Evolutionary conservation across 2,329 filamentous ascomycete species (phyloP), one percentile per base, ranked within the genome.

Genomic region (Fusarium illudens): DNA sequence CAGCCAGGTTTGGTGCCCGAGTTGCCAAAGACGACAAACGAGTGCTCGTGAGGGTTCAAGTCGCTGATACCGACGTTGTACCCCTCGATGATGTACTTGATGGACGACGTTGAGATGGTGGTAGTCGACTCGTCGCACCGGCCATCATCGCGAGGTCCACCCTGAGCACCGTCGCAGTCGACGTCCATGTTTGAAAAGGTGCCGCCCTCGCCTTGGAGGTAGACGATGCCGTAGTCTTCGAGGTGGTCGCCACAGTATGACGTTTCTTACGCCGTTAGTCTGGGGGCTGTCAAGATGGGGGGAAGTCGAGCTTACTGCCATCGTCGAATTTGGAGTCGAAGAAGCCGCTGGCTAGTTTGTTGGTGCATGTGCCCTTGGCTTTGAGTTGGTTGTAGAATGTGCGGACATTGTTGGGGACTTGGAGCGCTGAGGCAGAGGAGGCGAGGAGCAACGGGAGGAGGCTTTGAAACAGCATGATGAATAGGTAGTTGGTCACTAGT

Each of bases 21-120:
- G 69, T 87, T 87, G 3, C 86, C 85, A 54, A 87, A 82, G 0
- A 87, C 86, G 7, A 87, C 81, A 58, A 83, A 87, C 0, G 83
- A 80, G 67, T 87, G 84, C 2, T 85, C 76, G 50, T 84, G 82
- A 1, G 84, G 77, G 71, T 87, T 81, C 9, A 87, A 73, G 55
- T 87, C 85, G 0, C 71, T 71, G 19, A 79, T 67, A 2, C 78
- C 78, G n/a, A 66, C 67, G 4, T 77, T 76, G 63, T 81, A 83
- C 10, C 68, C 34, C 1, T 65, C 63, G 5, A 84, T 67, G 1
- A 66, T 71, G 25, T 79, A 74, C 33, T 78, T 73, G 72, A 86
- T 86, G 0, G 82, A 76, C 0, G 86, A 87, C 44, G 32, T 44
- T 0, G 53, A n/a, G 10, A 57, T 58, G 11, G 67, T 70, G 1